Base-by-base conservation (phyloP, 805 yeast species). In the Wickerhamiella domercqiae region DNA sequence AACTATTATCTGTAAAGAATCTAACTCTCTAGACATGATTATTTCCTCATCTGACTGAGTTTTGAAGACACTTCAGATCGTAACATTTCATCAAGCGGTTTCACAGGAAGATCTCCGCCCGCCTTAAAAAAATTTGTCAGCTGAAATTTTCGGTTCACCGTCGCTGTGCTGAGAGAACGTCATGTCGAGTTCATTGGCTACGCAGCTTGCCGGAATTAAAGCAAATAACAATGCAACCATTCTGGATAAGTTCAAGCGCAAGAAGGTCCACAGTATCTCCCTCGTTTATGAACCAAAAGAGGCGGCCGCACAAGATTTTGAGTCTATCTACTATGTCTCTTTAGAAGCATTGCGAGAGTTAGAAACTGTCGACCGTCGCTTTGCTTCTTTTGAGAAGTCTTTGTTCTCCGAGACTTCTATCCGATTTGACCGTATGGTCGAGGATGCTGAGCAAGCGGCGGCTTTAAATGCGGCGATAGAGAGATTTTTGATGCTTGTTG, bases 281-380 rank as follows among this genome's bases (percentile, higher is more conserved):
- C 70, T 90, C 46, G 69, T 90, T 20, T 86, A 78, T 56, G 93
- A 82, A 31, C 68, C 94, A 7, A 74, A 77, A 49, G 75, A 73
- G 43, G 98, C 98, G 14, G 81, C 93, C n/a, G 71, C 86, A 25
- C 97, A 90, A 62, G 98, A 90, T 56, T 86, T 72, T 51, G 95
- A 84, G 48, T 66, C 77, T 32, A 74, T 90, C 40, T 79, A 68
- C 52, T 70, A 75, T 37, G 71, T 71, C 39, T 78, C 90, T 2
- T 50, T 70, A 5, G 90, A 79, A 39, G 94, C 93, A 0, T 64
- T 86, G 32, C 73, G 71, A 21, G 86, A 80, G 47, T 63, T 90
- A 37, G 70, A 68, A 32, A 62, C 68, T 15, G 57, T 87, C 21
- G 96, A 90, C 51, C 64, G 70, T n/a, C 67, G 87, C 37, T 87